phyloP scores from a whole-genome alignment of 2,329 filamentous ascomycete species.

The Ceratocystis cubensis region DNA sequence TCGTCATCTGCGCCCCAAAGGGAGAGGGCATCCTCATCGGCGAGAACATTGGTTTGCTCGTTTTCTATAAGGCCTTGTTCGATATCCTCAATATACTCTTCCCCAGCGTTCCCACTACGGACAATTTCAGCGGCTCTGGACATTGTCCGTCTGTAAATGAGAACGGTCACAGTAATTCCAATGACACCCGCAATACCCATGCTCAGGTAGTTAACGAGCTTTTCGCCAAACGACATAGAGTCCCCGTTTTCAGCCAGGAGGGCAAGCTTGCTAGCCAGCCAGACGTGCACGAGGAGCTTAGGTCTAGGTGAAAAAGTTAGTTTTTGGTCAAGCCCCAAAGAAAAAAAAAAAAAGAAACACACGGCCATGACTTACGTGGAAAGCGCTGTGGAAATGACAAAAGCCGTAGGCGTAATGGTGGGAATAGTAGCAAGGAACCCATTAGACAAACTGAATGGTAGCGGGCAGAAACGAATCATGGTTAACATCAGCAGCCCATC shows the following conservation, averaged over 20 bases:
- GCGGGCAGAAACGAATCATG: constrained; percentile 82
- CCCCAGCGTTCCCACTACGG: constrained; percentile 28
- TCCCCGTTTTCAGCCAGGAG: constrained; percentile 71
- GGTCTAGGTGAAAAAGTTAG: constrained; percentile 38
- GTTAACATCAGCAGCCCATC: constrained; percentile 81
- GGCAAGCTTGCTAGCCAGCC: constrained; percentile 75
- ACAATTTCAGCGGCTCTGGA: constrained; percentile 47
- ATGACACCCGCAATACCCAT: constrained; percentile 61
- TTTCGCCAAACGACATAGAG: constrained; percentile 67
- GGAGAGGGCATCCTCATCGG: constrained; percentile 48
- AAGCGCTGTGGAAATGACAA: constrained; percentile 69
- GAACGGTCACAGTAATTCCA: constrained; percentile 62
- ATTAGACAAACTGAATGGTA: constrained; percentile 88
- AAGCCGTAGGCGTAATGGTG: constrained; percentile 63
- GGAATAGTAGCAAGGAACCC: constrained; percentile 90
- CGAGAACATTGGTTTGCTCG: constrained; percentile 43
- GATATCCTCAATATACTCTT: constrained; percentile 29
- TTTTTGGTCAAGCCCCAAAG: neutral
- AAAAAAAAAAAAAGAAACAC: too few relatives aligned
- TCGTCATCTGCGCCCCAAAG: constrained; percentile 38
- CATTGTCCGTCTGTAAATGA: constrained; percentile 70
- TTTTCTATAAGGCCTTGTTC: constrained; percentile 36
- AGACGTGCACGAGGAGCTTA: constrained; percentile 83
- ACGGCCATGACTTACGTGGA: constrained; percentile 38
- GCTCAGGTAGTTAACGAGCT: constrained; percentile 69